Conservation (phyloP, 441 rosid genomes). For the Metrosideros polymorpha region DNA sequence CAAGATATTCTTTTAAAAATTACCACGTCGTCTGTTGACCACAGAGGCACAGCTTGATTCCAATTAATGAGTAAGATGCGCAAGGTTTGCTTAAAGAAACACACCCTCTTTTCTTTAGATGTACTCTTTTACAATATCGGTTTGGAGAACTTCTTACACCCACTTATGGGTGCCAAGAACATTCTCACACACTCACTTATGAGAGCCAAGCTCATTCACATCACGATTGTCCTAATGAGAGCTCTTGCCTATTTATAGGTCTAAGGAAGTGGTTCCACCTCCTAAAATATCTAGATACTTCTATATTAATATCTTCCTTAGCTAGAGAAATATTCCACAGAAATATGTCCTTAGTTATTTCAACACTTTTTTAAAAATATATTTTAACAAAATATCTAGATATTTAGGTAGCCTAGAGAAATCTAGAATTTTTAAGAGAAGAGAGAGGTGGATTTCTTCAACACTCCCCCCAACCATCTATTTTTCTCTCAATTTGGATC, state of each 20-base stretch:
- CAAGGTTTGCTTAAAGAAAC: neutral
- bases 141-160: neutral
- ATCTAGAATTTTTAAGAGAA: neutral
- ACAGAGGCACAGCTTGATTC: neutral
- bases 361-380: neutral
- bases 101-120: neutral
- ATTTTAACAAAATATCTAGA: neutral
- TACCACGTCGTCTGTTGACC: neutral
- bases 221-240: neutral
- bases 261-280: neutral
- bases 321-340: too few species aligned
- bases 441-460: neutral
- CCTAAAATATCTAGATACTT: neutral
- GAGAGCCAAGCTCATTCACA: neutral
- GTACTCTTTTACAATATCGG: neutral
- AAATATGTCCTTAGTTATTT: neutral
- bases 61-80: neutral
- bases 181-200: neutral
- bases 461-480: neutral
- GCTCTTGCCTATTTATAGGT: neutral
- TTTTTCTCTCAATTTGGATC: neutral
- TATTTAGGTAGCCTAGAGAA: neutral
- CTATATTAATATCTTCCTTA: too few species aligned
- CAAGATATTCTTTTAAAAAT: neutral
- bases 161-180: neutral